These are phyloP conservation scores for Kentomonas sorsogonicus DNA, from an alignment of 208 protist species.

Conservation along the genomic window DNA sequence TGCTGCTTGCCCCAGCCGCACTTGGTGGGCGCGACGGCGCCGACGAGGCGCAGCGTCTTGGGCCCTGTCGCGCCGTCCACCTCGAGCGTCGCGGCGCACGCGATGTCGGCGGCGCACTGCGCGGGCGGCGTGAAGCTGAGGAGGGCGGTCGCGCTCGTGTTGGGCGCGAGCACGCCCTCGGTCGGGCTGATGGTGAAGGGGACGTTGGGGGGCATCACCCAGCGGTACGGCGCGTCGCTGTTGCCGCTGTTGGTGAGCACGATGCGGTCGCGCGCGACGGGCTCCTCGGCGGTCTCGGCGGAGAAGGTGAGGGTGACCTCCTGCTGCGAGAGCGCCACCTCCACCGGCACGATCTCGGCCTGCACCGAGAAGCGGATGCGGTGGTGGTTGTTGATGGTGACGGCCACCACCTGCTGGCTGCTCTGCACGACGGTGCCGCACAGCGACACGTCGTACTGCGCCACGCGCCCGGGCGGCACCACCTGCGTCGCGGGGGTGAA, in stretches of 20 bases:
- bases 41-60: conserved; percentile 56
- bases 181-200: conserved; percentile 66
- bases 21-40: conserved; percentile 50
- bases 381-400: conserved; percentile 86
- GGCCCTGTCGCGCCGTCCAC: conserved; percentile 70
- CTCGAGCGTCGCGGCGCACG: conserved; percentile 40
- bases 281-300: conserved; percentile 62
- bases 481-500: conserved; percentile 82
- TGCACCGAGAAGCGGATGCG: conserved; percentile 82
- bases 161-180: conserved; percentile 57
- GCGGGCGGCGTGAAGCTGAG: conserved; percentile 68
- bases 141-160: conserved; percentile 42
- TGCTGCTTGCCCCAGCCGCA: conserved; percentile 42
- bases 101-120: conserved; percentile 27
- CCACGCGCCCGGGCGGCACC: conserved; percentile 81
- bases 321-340: conserved; percentile 78
- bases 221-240: conserved; percentile 72
- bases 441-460: conserved; percentile 90
- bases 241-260: conserved; percentile 81
- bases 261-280: conserved; percentile 52
- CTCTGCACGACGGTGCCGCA: conserved; percentile 47
- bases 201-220: conserved; percentile 37
- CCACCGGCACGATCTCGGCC: conserved; percentile 88
- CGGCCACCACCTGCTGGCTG: conserved; percentile 83
- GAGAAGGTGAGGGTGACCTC: conserved; percentile 80